These are phyloP conservation scores for Leptographium procerum DNA, from an alignment of 2,329 filamentous ascomycete species.

Conservation along the genomic window DNA sequence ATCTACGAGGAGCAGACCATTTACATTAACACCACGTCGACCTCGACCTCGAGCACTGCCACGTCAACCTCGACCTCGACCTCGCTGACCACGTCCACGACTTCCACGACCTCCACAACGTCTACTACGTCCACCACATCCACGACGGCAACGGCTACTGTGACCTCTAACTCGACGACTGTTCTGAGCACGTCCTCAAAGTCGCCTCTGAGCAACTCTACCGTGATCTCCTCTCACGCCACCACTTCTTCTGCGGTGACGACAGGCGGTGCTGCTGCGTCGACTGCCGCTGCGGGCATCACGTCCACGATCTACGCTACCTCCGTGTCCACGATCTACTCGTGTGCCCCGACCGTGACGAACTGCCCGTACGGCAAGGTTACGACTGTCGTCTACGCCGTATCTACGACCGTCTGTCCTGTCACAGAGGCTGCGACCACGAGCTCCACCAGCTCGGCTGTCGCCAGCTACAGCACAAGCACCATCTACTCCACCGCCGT, in stretches of 20 bases:
- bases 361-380: constrained; percentile 16
- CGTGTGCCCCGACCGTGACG: constrained; percentile 17
- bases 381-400: constrained; percentile 17
- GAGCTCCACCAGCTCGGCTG: background rate
- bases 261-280: background rate
- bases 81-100: background rate
- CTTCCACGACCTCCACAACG: background rate
- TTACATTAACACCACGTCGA: background rate
- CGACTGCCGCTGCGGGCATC: background rate
- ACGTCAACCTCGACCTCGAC: background rate
- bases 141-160: background rate
- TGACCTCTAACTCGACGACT: background rate
- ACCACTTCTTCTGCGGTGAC: no score
- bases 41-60: background rate
- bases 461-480: constrained; percentile 1
- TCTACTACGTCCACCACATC: background rate
- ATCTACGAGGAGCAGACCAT: constrained; percentile 16
- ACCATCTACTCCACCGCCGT: constrained; percentile 7
- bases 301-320: constrained; percentile 5
- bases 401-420: constrained; percentile 22
- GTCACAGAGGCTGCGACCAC: constrained; percentile 13
- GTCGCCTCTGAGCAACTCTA: no score
- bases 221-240: no score
- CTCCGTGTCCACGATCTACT: constrained; percentile 15
- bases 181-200: no score